Percentiles rank a stretch among this genome's conserved stretches.
Conservation (phyloP, 2,329 filamentous ascomycete genomes). For the Penicillium italicum region DNA sequence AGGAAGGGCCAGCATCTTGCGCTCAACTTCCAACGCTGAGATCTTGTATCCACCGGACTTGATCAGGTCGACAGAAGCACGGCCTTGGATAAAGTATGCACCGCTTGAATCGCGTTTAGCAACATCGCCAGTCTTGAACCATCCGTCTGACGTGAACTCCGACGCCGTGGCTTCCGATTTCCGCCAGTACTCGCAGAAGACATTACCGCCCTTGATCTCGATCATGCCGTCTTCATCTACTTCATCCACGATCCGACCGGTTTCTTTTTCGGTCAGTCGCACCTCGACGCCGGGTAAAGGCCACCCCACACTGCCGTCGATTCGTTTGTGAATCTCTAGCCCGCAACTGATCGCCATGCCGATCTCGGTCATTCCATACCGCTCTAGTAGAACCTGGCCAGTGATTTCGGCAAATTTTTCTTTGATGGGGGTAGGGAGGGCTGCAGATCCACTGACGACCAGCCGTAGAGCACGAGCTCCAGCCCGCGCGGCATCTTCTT, state of each 20-base stretch:
- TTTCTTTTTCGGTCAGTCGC: constrained; percentile 43
- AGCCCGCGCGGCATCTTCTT: constrained; percentile 31
- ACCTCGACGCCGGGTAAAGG: constrained; percentile 48
- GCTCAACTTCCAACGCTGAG: constrained; percentile 53
- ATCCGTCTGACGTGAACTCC: constrained; percentile 48
- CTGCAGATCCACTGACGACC: constrained; percentile 43
- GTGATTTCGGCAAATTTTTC: constrained; percentile 41
- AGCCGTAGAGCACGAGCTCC: constrained; percentile 38
- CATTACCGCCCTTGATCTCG: constrained; percentile 42
- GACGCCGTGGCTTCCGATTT: constrained; percentile 45
- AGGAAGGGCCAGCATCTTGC: constrained; percentile 49
- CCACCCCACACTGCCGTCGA: constrained; percentile 50
- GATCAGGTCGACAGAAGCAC: constrained; percentile 53
- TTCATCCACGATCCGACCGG: constrained; percentile 29
- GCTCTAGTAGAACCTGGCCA: constrained; percentile 44
- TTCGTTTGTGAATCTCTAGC: constrained; percentile 37
- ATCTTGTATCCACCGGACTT: constrained; percentile 57
- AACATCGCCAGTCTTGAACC: constrained; percentile 50
- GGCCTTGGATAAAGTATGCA: constrained; percentile 53
- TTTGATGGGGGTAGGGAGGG: constrained; percentile 43
- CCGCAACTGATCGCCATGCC: constrained; percentile 49
- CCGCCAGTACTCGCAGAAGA: constrained; percentile 45
- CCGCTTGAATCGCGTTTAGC: constrained; percentile 35
- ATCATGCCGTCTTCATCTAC: constrained; percentile 43
- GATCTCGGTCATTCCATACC: constrained; percentile 53